These are phyloP conservation scores for Solanum pimpinellifolium DNA, from an alignment of 257 asterid species.

Conservation along the genomic window DNA sequence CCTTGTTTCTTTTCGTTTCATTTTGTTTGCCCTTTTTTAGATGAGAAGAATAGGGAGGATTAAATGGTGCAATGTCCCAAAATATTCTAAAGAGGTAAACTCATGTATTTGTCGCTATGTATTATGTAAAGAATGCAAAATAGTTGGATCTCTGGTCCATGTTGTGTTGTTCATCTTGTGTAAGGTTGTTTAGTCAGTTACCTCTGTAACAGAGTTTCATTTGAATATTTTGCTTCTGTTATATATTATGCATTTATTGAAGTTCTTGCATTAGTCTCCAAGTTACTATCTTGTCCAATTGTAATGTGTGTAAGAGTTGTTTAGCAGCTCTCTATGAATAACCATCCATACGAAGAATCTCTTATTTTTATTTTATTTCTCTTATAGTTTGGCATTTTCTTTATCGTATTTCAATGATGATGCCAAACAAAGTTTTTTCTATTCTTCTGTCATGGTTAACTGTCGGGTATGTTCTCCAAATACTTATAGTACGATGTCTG, in stretches of 20 bases:
- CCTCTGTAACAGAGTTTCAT: neutral
- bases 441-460: neutral
- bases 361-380: neutral
- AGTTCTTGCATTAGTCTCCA: neutral
- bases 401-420: neutral
- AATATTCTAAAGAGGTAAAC: neutral
- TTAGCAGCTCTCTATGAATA: neutral
- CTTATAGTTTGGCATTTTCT: neutral
- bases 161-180: neutral
- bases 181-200: neutral
- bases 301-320: neutral
- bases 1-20: neutral
- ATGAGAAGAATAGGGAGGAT: neutral
- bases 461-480: neutral
- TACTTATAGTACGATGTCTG: neutral
- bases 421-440: neutral
- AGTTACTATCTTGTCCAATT: neutral
- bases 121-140: neutral
- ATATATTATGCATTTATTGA: neutral
- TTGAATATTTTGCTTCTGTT: neutral
- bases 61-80: neutral
- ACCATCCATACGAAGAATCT: neutral
- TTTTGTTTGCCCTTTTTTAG: neutral
- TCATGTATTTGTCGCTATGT: neutral
- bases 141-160: slow-evolving; percentile 2